Evolutionary conservation across 2,329 filamentous ascomycete genomes (phyloP), one percentile per base, ranked within the genome.

Genomic region (Fusarium marasasianum): DNA sequence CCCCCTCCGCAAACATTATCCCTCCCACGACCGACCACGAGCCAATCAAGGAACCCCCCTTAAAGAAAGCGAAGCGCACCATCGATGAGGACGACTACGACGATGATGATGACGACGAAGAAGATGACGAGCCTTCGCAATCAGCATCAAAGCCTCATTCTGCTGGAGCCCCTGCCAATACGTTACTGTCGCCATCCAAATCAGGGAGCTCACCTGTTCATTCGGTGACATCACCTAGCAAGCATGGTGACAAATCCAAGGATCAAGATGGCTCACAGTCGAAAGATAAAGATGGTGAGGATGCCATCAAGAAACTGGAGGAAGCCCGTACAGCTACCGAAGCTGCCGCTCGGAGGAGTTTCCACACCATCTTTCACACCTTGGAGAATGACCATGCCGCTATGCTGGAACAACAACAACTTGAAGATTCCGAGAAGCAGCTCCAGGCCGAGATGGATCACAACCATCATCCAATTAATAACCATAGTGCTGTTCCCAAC

Each of bases 401-500:
- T 55, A 98, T 99, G 96, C 84, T 98, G 65, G 96, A 99, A 82
- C 96, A 99, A 83, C 95, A 98, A 82, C 94, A 96, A 82, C 88
- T 99, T 33, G 96, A 99, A 80, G 96, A 98, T 82, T 95, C 97
- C 3, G 96, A 99, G 82, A 93, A 97, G 81, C 95, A 97, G 81
- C 92, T 98, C 15, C 96, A 98, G 82, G 95, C 95, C 20, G 96
- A 99, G 83, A 96, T 98, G 88, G 95, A 95, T 60, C 89, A 91
- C 79, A 89, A 88, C 61, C 88, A 83, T 63, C 85, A 84, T 69
- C 85, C 85, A 67, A 85, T 85, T 73, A 87, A 87, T 69, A 84
- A 84, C 24, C 86, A 85, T 58, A 85, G 85, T 29, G 83, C 85
- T 41, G 86, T 86, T 20, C 89, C 91, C 74, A 93, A 94, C 74